These are phyloP conservation scores for Penicillium fimorum DNA, from an alignment of 495 filamentous ascomycete genomes.

Conservation along the genomic window DNA sequence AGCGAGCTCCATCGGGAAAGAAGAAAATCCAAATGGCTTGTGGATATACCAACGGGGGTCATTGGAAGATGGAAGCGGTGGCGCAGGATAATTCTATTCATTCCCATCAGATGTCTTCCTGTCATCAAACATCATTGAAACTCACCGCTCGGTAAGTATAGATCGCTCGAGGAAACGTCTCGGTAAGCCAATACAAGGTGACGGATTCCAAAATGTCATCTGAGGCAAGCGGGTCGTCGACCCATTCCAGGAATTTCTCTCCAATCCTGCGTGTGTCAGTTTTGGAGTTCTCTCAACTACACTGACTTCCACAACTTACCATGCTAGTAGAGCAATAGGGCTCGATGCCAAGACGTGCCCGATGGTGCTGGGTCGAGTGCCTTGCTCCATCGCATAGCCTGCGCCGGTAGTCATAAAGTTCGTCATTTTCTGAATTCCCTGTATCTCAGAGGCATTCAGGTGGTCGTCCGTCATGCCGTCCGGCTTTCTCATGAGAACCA, in stretches of 20 bases:
- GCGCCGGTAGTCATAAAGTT: slow-evolving; percentile 40
- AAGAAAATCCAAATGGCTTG: slow-evolving; percentile 60
- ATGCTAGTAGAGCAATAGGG: slow-evolving; percentile 63
- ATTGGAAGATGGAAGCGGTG: slow-evolving; percentile 17
- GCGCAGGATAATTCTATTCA: slow-evolving; percentile 23
- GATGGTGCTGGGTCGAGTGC: slow-evolving; percentile 60
- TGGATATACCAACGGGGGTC: slow-evolving; percentile 39
- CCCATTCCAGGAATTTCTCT: slow-evolving; percentile 68
- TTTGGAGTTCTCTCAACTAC: background rate
- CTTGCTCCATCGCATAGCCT: slow-evolving; percentile 59
- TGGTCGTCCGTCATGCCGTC: slow-evolving; percentile 50
- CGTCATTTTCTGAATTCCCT: slow-evolving; percentile 28
- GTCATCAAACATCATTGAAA: background rate
- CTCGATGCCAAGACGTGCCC: slow-evolving; percentile 55
- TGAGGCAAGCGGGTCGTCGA: slow-evolving; percentile 49
- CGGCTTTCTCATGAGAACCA: slow-evolving; percentile 55
- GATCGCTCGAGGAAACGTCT: slow-evolving; percentile 55
- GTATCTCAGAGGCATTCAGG: slow-evolving; percentile 36
- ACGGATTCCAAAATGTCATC: slow-evolving; percentile 57
- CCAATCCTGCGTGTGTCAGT: slow-evolving; percentile 48
- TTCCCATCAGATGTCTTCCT: background rate
- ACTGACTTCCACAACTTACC: slow-evolving; percentile 41
- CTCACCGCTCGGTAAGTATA: slow-evolving; percentile 54
- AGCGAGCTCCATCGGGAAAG: slow-evolving; percentile 54
- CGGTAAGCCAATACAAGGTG: slow-evolving; percentile 66